Conservation (phyloP, 2,329 filamentous ascomycete genomes). For the Nemania abortiva region DNA sequence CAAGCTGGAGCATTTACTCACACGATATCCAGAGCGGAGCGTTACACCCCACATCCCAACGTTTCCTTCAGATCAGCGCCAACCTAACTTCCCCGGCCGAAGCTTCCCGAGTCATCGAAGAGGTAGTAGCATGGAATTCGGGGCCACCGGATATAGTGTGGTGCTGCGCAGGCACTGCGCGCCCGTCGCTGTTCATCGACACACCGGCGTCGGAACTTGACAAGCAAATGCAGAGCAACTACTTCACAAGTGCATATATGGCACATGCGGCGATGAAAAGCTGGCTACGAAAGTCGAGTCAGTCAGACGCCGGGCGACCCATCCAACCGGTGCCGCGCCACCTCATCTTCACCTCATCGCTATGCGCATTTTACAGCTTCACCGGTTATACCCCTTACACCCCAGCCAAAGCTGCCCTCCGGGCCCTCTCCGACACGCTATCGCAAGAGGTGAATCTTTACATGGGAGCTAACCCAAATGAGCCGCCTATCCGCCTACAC, state of each 20-base stretch:
- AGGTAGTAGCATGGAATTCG: slow-evolving; percentile 73
- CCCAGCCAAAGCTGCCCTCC: slow-evolving; percentile 75
- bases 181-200: slow-evolving; percentile 58
- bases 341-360: slow-evolving; percentile 76
- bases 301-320: neutral
- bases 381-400: slow-evolving; percentile 75
- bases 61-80: slow-evolving; percentile 73
- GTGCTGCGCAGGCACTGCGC: slow-evolving; percentile 73
- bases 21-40: slow-evolving; percentile 51
- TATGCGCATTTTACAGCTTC: slow-evolving; percentile 70
- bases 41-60: slow-evolving; percentile 63
- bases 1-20: slow-evolving; percentile 26
- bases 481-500: slow-evolving; percentile 66
- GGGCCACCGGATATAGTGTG: slow-evolving; percentile 73
- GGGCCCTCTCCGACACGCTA: slow-evolving; percentile 72
- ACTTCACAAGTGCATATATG: slow-evolving; percentile 56
- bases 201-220: slow-evolving; percentile 52
- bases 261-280: slow-evolving; percentile 52
- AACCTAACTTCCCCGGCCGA: slow-evolving; percentile 71
- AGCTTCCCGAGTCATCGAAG: slow-evolving; percentile 67
- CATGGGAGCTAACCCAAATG: slow-evolving; percentile 46
- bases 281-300: slow-evolving; percentile 50
- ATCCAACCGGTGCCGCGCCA: slow-evolving; percentile 58
- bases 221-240: slow-evolving; percentile 56
- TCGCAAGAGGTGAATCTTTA: slow-evolving; percentile 67